Base-by-base conservation (phyloP, 139 green algal species). In the Chlorella sp. region DNA sequence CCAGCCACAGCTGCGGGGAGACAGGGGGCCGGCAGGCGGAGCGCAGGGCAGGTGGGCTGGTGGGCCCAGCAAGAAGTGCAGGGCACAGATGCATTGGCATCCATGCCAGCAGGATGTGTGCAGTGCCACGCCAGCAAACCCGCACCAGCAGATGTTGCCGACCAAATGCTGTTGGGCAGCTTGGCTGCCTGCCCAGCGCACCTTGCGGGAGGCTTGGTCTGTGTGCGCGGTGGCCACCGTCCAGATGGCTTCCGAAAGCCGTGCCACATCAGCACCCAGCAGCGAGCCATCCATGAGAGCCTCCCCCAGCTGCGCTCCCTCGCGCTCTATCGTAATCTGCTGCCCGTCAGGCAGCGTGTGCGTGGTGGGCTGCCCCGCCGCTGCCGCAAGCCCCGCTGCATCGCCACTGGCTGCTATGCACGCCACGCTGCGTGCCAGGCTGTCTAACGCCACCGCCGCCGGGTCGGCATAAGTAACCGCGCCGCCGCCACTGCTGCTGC, bases 281-380 rank as follows among this genome's bases (percentile, higher is more conserved):
- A 87, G 48, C 13, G 74, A 30, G 0, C 84, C 85, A 24, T 87
- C 28, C 41, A 97, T 90, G 13, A 97, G 75, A 20, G 87, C 89
- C 70, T 95, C 90, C 8, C 87, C 89, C 19, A 92, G 60, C 68
- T 72, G 19, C n/a, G 24, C n/a, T 1, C 77, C 82, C 73, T 89
- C 79, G 28, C 56, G 76, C 26, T 62, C n/a, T 32, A 95, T 48
- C 16, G 76, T 74, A 20, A 95, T 87, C 20, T 68, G 88, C 51
- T 90, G 84, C 3, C 92, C 93, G 76, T 96, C 92, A 3, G 93
- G 93, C 77, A 96, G 85, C 6, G 80, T 92, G 79, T 89, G 87
- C 7, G 73, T 70, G 54, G 48, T 36, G 11, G 67, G 54, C 26
- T 70, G 32, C 26, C n/a, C 83, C 34, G 68, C 36, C 40, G 44